Evolutionary conservation across 495 filamentous ascomycete species (phyloP), one percentile per base, ranked within the genome.

Genomic region (Aspergillus steynii): DNA sequence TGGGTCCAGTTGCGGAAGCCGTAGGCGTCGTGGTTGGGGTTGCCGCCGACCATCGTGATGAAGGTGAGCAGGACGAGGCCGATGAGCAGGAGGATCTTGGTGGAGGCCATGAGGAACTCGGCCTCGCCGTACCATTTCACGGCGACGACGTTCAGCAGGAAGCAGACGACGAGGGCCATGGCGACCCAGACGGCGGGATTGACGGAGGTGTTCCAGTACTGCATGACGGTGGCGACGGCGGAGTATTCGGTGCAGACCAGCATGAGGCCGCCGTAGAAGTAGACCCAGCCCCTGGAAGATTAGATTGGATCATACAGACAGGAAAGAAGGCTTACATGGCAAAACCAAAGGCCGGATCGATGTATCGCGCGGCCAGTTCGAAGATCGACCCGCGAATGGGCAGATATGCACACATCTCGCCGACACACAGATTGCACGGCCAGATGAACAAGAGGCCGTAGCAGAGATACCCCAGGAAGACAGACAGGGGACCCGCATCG

Each of bases 341-440:
- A 70, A 92, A 92, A 15, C 89, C 88, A 62, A 93, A 78, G 34
- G 87, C 85, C 34, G 82, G 80, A 62, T 90, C 86, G 54, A 88
- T 80, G 59, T 89, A 94, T 50, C 88, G 80, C 26, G 85, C 82
- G 55, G 86, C 86, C 71, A 88, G 89, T 61, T 89, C 81, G 46
- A 89, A 88, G 60, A 92, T 90, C 6, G 88, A 85, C 29, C 90
- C 89, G 25, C 87, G 83, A 29, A 91, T 82, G 26, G 90, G 90
- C 25, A 92, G 81, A 66, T 84, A 91, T 29, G 89, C 86, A 28
- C 85, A 83, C 86, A 92, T 89, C 70, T 92, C 89, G 0, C 73
- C 74, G 7, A 80, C 66, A 26, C 71, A 70, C 54, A 77, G 59
- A 53, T 78, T 71, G 29, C 73, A 71, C 8, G 73, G 71, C 61